A percentile compares a stretch with the other conserved stretches of the same genome.
phyloP scores from a whole-genome alignment of 345 rosid species.

The Populus nigra region DNA sequence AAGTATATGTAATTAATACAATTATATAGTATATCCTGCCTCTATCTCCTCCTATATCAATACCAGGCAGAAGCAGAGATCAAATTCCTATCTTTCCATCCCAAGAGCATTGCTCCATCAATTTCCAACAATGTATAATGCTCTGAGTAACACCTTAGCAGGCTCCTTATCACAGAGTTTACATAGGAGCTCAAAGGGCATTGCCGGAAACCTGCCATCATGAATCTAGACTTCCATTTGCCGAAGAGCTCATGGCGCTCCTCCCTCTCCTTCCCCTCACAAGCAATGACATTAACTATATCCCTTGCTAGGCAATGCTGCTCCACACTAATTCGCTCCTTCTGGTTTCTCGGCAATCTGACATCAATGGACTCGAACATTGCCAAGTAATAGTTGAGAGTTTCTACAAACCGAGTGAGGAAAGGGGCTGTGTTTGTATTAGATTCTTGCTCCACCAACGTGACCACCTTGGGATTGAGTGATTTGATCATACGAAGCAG shows the following conservation, averaged over 20 bases:
- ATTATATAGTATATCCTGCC: not conserved
- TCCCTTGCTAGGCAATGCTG: constrained; percentile 71
- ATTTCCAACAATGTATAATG: constrained; percentile 52
- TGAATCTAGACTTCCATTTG: constrained; percentile 71
- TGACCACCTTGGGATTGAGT: constrained; percentile 57
- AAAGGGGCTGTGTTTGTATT: constrained; percentile 74
- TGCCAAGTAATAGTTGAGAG: constrained; percentile 61
- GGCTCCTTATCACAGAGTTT: constrained; percentile 48
- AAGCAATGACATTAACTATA: constrained; percentile 59
- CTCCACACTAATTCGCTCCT: constrained; percentile 51
- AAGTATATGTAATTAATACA: constrained; percentile 4
- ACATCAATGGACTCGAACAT: constrained; percentile 69
- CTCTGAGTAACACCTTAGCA: constrained; percentile 50
- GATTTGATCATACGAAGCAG: constrained; percentile 66
- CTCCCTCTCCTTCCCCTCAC: constrained; percentile 70
- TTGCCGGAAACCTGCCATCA: constrained; percentile 66
- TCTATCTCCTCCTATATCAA: constrained; percentile 15
- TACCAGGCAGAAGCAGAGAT: constrained; percentile 74
- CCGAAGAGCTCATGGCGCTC: constrained; percentile 69
- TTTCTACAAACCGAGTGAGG: constrained; percentile 54
- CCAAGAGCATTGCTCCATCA: constrained; percentile 65
- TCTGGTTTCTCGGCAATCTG: constrained; percentile 45
- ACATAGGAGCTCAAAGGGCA: constrained; percentile 53
- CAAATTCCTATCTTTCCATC: constrained; percentile 63
- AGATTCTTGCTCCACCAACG: constrained; percentile 74